phyloP scores from a whole-genome alignment of 768 basidiomycete genomes.

The Boletus subcaerulescens region DNA sequence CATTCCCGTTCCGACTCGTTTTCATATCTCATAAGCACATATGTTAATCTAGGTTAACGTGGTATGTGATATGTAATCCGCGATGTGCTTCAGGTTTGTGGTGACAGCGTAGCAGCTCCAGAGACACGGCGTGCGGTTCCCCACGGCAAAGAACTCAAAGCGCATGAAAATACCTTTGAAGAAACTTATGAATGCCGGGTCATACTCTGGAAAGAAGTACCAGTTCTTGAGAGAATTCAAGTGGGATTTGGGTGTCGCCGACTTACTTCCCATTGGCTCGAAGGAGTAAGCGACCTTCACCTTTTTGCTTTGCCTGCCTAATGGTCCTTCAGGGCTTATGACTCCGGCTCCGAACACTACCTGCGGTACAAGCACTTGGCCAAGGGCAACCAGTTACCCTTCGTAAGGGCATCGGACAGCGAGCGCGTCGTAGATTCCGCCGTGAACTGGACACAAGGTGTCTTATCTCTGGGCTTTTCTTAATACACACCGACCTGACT shows the following conservation, averaged over 20 bases:
- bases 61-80: slow-evolving; percentile 14
- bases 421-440: slow-evolving; percentile 65
- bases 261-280: slow-evolving; percentile 68
- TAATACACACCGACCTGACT: neutral
- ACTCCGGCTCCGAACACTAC: slow-evolving; percentile 51
- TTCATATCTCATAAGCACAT: neutral
- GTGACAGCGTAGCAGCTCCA: slow-evolving; percentile 51
- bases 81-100: neutral
- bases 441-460: slow-evolving; percentile 67
- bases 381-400: slow-evolving; percentile 44
- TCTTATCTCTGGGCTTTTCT: neutral
- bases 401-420: slow-evolving; percentile 49
- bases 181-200: slow-evolving; percentile 49
- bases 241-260: slow-evolving; percentile 55
- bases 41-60: slow-evolving; percentile 23
- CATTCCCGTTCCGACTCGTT: neutral
- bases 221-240: slow-evolving; percentile 57
- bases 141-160: slow-evolving; percentile 49
- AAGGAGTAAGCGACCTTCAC: slow-evolving; percentile 45
- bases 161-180: slow-evolving; percentile 46
- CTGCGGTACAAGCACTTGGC: slow-evolving; percentile 54
- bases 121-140: slow-evolving; percentile 78
- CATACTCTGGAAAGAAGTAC: slow-evolving; percentile 45
- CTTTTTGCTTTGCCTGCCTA: neutral
- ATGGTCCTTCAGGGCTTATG: slow-evolving; percentile 38